Base-by-base conservation (phyloP, 2,329 filamentous ascomycete genomes). In the Talaromyces sp. region DNA sequence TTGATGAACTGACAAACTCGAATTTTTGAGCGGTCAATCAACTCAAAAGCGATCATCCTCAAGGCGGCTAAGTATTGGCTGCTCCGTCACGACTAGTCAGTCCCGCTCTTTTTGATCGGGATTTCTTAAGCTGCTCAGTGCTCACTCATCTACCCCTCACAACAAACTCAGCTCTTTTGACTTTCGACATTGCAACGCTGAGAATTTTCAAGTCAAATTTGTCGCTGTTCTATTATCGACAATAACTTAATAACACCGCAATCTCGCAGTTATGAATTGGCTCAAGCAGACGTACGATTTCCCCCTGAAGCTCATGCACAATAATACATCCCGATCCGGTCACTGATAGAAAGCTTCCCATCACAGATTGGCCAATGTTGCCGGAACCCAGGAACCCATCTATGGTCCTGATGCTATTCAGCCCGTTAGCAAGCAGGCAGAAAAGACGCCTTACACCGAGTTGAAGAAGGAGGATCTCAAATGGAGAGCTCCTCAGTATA, bases 351-450 rank as follows among this genome's bases (percentile, higher is more conserved):
- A 37, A 56, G 39, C 37, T 43, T 67, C 66, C 59, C 58, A 64
- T 43, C 60, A 47, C 73, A 87, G 85, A 71, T 79, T 87, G 74
- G 84, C 85, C 75, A 85, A 93, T 79, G 93, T 97, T 77, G 93
- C 93, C 76, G 93, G 96, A 81, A 98, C 94, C 63, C 91, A 96
- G 79, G 93, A 97, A 84, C 94, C 94, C 75, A 91, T 96, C 80
- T 97, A 99, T 78, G 95, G 95, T 70, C 89, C 94, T 59, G 86
- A 88, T 8, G 94, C 93, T 73, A 92, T 98, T 78, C 90, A 87
- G 75, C 89, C 93, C 24, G 92, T 99, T 70, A 88, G 91, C 69
- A 85, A 90, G 73, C 92, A 97, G 81, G 85, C 91, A 68, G 86
- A 90, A 77, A 85, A 86, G 66, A 90, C 86, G 31, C 90, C 92